Conservation (phyloP, 768 basidiomycete genomes). For the Suillus bovinus region DNA sequence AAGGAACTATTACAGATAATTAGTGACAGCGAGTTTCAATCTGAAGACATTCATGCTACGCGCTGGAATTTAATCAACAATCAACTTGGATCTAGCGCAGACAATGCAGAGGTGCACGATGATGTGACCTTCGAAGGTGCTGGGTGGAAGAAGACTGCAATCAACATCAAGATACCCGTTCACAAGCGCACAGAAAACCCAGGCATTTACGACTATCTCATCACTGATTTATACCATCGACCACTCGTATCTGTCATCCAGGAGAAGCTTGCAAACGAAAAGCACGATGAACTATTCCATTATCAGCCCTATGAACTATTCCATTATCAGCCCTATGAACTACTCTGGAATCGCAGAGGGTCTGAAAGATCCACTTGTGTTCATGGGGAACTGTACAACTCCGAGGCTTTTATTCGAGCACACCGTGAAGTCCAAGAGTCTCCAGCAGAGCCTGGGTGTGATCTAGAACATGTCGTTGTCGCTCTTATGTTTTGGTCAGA, state of each 20-base stretch:
- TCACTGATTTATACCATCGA: conserved; percentile 15
- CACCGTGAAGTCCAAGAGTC: conserved; percentile 19
- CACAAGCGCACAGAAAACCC: conserved; percentile 10
- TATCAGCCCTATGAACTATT: conserved; percentile 26
- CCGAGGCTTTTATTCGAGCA: conserved; percentile 17
- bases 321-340: too few species aligned
- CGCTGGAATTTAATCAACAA: conserved; percentile 6
- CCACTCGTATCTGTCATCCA: conserved; percentile 15
- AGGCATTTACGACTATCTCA: conserved; percentile 8
- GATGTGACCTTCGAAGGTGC: conserved; percentile 13
- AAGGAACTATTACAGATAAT: conserved; percentile 15
- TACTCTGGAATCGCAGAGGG: conserved; percentile 12
- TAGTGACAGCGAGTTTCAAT: conserved; percentile 5
- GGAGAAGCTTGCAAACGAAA: conserved; percentile 18
- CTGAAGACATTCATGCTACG: conserved; percentile 5
- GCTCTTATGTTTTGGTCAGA: conserved; percentile 35
- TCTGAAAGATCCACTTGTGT: conserved; percentile 7
- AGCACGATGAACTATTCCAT: conserved; percentile 15
- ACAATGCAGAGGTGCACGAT: not conserved
- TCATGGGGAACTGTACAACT: conserved; percentile 23
- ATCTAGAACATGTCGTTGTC: conserved; percentile 16
- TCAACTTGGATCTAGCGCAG: not conserved
- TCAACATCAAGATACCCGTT: conserved; percentile 15
- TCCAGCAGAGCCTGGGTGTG: conserved; percentile 17
- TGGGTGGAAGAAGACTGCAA: conserved; percentile 17